Percentiles rank a stretch among this genome's conserved stretches.
Evolutionary conservation across 768 basidiomycete genomes (phyloP).

Genomic region (Suillus weaverae): DNA sequence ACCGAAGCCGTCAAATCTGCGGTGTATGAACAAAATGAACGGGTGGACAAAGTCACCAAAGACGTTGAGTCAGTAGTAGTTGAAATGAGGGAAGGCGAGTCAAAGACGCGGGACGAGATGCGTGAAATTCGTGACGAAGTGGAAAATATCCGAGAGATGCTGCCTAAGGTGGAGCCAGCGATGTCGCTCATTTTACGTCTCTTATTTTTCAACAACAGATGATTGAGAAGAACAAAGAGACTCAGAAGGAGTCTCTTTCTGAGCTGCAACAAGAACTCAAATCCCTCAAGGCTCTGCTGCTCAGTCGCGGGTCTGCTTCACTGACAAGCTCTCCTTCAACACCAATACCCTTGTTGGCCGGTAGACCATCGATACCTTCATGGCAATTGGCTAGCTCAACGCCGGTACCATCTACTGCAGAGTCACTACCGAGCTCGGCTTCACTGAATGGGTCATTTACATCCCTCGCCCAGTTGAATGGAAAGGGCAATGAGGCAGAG

Average conservation of each 20-base stretch:
- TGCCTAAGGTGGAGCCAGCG: slow-evolving; percentile 73
- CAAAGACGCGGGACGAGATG: slow-evolving; percentile 82
- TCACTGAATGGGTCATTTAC: slow-evolving; percentile 16
- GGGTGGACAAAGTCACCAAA: slow-evolving; percentile 67
- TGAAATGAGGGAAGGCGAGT: slow-evolving; percentile 78
- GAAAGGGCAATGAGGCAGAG: slow-evolving; percentile 63
- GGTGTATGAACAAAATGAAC: slow-evolving; percentile 74
- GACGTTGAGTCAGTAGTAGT: slow-evolving; percentile 72
- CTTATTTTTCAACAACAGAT: slow-evolving; percentile 53
- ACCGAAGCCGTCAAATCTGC: slow-evolving; percentile 69
- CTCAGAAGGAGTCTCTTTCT: slow-evolving; percentile 75
- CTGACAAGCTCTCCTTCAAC: slow-evolving; percentile 49
- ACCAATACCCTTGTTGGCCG: slow-evolving; percentile 50
- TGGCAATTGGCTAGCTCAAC: slow-evolving; percentile 76
- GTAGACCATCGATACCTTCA: slow-evolving; percentile 77
- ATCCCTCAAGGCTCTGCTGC: slow-evolving; percentile 85
- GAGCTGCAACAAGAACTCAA: slow-evolving; percentile 95
- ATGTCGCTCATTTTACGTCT: not conserved
- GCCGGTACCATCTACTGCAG: slow-evolving; percentile 21
- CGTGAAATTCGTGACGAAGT: slow-evolving; percentile 90
- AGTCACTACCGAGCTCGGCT: slow-evolving; percentile 15
- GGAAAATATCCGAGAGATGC: slow-evolving; percentile 84
- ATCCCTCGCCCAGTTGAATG: slow-evolving; percentile 33
- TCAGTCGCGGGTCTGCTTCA: slow-evolving; percentile 63
- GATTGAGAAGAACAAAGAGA: slow-evolving; percentile 90